Evolutionary conservation across 495 filamentous ascomycete genomes (phyloP).

Genomic region (Aspergillus panamensis): DNA sequence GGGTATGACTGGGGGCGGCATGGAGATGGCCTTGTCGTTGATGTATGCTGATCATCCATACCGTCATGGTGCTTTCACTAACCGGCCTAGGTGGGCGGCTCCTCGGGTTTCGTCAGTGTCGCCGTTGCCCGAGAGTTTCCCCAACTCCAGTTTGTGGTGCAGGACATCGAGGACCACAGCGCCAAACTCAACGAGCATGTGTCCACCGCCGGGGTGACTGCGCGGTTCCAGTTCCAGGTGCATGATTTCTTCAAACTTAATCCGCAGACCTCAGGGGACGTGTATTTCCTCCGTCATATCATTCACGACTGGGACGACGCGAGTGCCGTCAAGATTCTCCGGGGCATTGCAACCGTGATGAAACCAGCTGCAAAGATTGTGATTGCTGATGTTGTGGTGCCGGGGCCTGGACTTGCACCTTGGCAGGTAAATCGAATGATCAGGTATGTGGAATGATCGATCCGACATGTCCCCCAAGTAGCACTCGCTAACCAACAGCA

Average conservation of each 20-base stretch:
- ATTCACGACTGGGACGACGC: conserved; percentile 4
- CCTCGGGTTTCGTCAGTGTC: conserved; percentile 3
- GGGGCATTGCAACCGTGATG: conserved; percentile 1
- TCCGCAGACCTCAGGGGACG: neutral
- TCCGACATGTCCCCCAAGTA: neutral
- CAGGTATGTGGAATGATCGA: neutral
- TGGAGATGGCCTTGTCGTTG: conserved; percentile 1
- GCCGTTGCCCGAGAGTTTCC: neutral
- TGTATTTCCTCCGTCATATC: conserved; percentile 7
- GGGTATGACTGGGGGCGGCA: conserved; percentile 6
- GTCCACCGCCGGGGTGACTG: neutral
- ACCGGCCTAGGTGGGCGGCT: conserved; percentile 3
- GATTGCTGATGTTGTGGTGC: conserved; percentile 1
- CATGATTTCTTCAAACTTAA: conserved; percentile 4
- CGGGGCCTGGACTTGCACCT: neutral
- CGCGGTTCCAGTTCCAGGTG: conserved; percentile 2
- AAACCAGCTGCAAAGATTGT: neutral
- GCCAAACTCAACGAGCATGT: neutral
- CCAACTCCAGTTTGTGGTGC: neutral
- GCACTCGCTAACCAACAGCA: neutral
- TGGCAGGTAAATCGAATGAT: conserved; percentile 6
- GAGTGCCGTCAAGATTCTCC: neutral
- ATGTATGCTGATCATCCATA: neutral
- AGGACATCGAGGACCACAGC: conserved; percentile 5
- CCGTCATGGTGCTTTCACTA: neutral